Conservation (phyloP, 306 rosid species). For the Cicer pinnatifidum region DNA sequence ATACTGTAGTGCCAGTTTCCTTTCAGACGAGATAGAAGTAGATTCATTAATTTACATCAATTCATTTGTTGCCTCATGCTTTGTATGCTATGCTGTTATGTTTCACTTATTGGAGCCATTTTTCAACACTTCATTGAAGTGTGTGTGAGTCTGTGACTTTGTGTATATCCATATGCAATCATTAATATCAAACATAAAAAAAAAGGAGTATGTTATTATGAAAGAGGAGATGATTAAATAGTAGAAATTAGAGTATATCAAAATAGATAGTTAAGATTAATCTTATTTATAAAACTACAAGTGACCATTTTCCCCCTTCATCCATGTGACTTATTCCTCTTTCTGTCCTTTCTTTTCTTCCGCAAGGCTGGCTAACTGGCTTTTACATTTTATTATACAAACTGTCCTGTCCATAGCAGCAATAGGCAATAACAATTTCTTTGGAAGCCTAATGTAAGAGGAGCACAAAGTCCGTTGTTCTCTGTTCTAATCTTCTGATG, state of each 20-base stretch:
- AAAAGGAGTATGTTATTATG: too few relatives aligned
- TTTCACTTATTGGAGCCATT: neutral
- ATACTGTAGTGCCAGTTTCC: neutral
- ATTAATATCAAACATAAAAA: too few relatives aligned
- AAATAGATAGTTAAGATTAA: neutral
- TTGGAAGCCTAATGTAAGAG: neutral
- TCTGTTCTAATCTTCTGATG: neutral
- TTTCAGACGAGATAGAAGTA: neutral
- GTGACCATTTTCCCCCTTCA: too few relatives aligned
- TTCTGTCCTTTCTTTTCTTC: too few relatives aligned
- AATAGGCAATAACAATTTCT: neutral
- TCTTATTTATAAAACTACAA: neutral
- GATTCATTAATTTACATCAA: neutral
- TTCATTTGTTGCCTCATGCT: neutral
- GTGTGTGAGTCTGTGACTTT: too few relatives aligned
- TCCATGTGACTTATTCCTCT: too few relatives aligned
- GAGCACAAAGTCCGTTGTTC: neutral
- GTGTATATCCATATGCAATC: too few relatives aligned
- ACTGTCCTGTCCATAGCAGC: neutral
- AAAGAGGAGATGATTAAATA: neutral
- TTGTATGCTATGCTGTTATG: neutral
- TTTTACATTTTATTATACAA: too few relatives aligned
- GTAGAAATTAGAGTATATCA: neutral
- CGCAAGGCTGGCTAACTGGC: too few relatives aligned
- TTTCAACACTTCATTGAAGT: neutral